Evolutionary conservation across 1,139 yeast genomes (phyloP).

Genomic region (Yamadazyma friedrichii): DNA sequence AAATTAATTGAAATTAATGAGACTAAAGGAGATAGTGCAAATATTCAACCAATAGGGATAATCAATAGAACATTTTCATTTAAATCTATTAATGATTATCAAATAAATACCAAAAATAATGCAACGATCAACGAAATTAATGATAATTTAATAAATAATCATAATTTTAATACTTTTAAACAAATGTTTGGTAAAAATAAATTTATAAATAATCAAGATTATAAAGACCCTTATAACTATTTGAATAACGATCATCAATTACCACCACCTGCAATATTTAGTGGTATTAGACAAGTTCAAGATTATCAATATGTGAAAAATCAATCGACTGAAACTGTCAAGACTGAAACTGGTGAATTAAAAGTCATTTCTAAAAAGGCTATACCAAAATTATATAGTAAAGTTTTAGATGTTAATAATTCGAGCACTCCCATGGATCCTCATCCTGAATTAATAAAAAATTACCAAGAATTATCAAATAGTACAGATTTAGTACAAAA

Average conservation of each 20-base stretch:
- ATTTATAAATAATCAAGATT: constrained; percentile 34
- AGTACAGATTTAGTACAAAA: constrained; percentile 20
- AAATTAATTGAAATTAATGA: constrained; percentile 41
- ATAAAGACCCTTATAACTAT: constrained; percentile 23
- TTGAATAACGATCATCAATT: constrained; percentile 57
- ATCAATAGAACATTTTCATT: constrained; percentile 73
- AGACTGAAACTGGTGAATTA: constrained; percentile 60
- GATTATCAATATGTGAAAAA: constrained; percentile 50
- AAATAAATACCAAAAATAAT: constrained; percentile 62
- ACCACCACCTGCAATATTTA: constrained; percentile 85
- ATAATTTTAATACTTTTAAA: constrained; percentile 38
- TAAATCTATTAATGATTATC: constrained; percentile 88
- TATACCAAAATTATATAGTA: constrained; percentile 48
- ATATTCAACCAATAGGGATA: constrained; percentile 61
- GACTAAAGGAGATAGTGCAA: not conserved
- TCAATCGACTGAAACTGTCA: constrained; percentile 54
- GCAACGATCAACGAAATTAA: constrained; percentile 40
- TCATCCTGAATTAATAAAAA: constrained; percentile 37
- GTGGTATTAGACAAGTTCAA: constrained; percentile 73
- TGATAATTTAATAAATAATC: constrained; percentile 22
- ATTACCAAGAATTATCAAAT: constrained; percentile 24
- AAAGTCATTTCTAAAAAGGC: constrained; percentile 38
- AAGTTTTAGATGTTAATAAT: constrained; percentile 33
- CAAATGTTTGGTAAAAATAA: constrained; percentile 40
- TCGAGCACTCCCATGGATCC: constrained; percentile 30